Evolutionary conservation across 2,329 filamentous ascomycete genomes (phyloP).

Genomic region (Macrophomina tecta): DNA sequence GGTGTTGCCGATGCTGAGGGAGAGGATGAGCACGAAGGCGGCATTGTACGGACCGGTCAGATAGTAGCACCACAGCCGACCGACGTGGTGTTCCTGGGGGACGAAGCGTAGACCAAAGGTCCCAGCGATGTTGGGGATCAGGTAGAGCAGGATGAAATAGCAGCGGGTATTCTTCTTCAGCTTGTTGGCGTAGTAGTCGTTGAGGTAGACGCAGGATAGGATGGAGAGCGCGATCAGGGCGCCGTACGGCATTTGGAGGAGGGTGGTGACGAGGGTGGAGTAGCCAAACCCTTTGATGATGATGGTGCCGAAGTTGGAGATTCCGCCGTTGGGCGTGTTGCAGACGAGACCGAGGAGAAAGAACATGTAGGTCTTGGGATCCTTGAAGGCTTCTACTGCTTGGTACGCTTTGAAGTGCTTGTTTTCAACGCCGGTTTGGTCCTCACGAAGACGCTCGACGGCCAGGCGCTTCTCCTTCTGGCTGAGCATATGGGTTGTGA

Average conservation of each 20-base stretch:
- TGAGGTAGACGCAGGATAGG: constrained; percentile 31
- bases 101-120: constrained; percentile 65
- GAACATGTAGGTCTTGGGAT: constrained; percentile 54
- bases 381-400: constrained; percentile 51
- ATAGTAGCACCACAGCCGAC: constrained; percentile 64
- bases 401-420: constrained; percentile 57
- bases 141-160: constrained; percentile 27
- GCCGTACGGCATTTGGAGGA: constrained; percentile 40
- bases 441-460: constrained; percentile 52
- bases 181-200: constrained; percentile 27
- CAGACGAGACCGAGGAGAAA: constrained; percentile 43
- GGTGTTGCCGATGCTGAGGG: constrained; percentile 56
- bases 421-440: constrained; percentile 59
- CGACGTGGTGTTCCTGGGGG: constrained; percentile 56
- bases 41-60: constrained; percentile 62
- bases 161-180: constrained; percentile 26
- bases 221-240: constrained; percentile 35
- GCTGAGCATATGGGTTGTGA: constrained; percentile 36
- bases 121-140: constrained; percentile 60
- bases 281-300: constrained; percentile 52
- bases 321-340: constrained; percentile 50
- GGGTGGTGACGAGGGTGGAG: constrained; percentile 43
- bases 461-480: constrained; percentile 32
- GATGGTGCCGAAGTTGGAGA: constrained; percentile 46
- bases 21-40: constrained; percentile 58